phyloP scores from a whole-genome alignment of 2,329 filamentous ascomycete species.

The Lasiodiplodia sp. region DNA sequence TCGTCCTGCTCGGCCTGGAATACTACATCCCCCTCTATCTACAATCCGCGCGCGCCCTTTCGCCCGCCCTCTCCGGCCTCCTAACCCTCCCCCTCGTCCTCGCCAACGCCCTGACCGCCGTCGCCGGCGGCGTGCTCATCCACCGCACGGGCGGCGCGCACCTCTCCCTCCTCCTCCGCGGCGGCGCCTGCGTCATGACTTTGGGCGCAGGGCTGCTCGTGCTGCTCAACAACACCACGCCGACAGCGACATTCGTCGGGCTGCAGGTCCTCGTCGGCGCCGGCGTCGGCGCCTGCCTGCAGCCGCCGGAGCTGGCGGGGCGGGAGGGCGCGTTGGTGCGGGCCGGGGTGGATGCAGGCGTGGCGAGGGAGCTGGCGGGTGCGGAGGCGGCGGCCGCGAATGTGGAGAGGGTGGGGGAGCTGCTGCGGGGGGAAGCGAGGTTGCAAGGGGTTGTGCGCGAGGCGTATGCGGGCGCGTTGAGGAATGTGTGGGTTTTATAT shows the following conservation, averaged over 20 bases:
- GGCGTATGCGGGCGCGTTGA: conserved; percentile 52
- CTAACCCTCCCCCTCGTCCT: conserved; percentile 69
- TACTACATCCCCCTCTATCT: conserved; percentile 80
- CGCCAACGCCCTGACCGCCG: conserved; percentile 61
- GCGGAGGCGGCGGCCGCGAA: conserved; percentile 64
- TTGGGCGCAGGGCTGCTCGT: conserved; percentile 48
- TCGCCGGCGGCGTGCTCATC: conserved; percentile 56
- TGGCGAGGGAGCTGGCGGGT: conserved; percentile 59
- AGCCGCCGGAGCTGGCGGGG: conserved; percentile 62
- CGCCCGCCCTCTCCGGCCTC: conserved; percentile 65
- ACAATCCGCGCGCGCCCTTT: conserved; percentile 69
- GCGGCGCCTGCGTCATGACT: conserved; percentile 42
- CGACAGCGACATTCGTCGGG: conserved; percentile 49
- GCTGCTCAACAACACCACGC: conserved; percentile 39
- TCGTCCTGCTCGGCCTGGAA: conserved; percentile 65
- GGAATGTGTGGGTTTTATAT: conserved; percentile 59
- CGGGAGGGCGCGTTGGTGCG: conserved; percentile 41
- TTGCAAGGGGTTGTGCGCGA: conserved; percentile 48
- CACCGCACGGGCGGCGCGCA: conserved; percentile 53
- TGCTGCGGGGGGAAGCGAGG: conserved; percentile 54
- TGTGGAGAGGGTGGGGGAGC: conserved; percentile 60
- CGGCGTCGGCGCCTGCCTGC: conserved; percentile 61
- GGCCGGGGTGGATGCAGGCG: conserved; percentile 58
- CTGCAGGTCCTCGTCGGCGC: conserved; percentile 61
- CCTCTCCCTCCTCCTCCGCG: conserved; percentile 48